These are phyloP conservation scores for Pichia sp. DNA, from an alignment of 1,139 yeast species.

Conservation along the genomic window DNA sequence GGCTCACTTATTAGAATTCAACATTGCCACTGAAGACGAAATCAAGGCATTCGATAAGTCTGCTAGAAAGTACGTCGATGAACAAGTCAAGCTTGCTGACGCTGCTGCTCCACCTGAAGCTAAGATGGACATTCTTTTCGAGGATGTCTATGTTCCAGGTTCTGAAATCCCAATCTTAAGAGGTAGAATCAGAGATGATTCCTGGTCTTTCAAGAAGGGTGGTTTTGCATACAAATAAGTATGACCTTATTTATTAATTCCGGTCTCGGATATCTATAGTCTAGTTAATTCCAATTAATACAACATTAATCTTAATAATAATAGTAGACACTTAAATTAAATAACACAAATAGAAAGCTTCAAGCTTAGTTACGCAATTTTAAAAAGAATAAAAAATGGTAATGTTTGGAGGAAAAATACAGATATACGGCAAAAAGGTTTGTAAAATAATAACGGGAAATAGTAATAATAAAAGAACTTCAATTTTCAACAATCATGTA, in stretches of 20 bases:
- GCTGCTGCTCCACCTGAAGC: constrained; percentile 96
- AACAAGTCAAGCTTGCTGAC: constrained; percentile 93
- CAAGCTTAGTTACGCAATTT: background rate
- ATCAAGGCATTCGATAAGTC: constrained; percentile 92
- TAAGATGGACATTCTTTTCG: constrained; percentile 89
- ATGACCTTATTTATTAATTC: no score
- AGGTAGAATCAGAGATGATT: constrained; percentile 95
- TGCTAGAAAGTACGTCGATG: constrained; percentile 93
- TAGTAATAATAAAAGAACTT: background rate
- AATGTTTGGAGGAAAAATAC: no score
- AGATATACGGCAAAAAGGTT: no score
- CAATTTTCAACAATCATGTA: constrained; percentile 42
- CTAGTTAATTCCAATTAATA: no score
- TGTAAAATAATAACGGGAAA: constrained; percentile 1
- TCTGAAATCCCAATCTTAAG: constrained; percentile 89
- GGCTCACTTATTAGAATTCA: constrained; percentile 76
- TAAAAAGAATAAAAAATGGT: no score
- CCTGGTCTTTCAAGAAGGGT: constrained; percentile 80
- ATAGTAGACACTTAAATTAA: no score
- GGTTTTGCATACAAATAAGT: constrained; percentile 50
- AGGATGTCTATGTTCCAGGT: constrained; percentile 96
- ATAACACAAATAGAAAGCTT: no score
- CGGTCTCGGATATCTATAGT: no score
- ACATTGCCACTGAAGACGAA: constrained; percentile 91
- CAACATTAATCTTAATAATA: no score